These are phyloP conservation scores for Mortierella claussenii DNA, from an alignment of 192 early-diverging fungal species.

Conservation along the genomic window DNA sequence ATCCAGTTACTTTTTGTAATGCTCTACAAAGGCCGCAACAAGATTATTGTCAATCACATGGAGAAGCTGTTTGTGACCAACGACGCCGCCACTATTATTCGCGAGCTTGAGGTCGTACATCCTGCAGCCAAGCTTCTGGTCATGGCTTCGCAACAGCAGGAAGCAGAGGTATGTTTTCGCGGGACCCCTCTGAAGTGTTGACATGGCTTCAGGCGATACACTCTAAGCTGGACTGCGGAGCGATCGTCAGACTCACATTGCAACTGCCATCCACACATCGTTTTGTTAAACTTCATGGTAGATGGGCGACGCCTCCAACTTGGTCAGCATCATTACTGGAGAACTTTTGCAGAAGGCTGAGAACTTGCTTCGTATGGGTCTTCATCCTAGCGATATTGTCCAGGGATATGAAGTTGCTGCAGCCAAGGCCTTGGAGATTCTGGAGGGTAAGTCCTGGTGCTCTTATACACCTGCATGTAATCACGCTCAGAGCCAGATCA, in stretches of 20 bases:
- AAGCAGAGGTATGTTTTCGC: constrained; percentile 93
- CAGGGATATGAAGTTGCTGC: constrained; percentile 92
- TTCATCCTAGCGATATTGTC: constrained; percentile 94
- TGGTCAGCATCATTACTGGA: constrained; percentile 93
- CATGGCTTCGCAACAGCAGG: constrained; percentile 97
- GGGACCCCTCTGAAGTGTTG: no score
- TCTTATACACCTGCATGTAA: neutral
- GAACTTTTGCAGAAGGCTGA: constrained; percentile 96
- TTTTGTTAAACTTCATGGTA: no score
- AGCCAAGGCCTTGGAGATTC: constrained; percentile 82
- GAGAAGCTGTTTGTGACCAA: constrained; percentile 98
- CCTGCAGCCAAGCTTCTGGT: constrained; percentile 97
- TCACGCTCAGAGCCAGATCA: neutral
- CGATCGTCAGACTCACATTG: no score
- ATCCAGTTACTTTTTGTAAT: neutral
- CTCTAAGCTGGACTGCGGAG: no score
- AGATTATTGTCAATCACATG: constrained; percentile 99
- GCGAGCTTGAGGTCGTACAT: constrained; percentile 97
- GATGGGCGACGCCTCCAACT: constrained; percentile 97
- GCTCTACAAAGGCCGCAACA: constrained; percentile 89
- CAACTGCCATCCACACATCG: no score
- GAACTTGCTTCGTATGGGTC: constrained; percentile 91
- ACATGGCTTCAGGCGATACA: no score
- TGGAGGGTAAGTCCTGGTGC: constrained; percentile 72
- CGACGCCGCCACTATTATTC: constrained; percentile 99